Evolutionary conservation across 1,284 basidiomycete genomes (phyloP), one percentile per base, ranked within the genome.

Genomic region (Spongispora temasekensis): DNA sequence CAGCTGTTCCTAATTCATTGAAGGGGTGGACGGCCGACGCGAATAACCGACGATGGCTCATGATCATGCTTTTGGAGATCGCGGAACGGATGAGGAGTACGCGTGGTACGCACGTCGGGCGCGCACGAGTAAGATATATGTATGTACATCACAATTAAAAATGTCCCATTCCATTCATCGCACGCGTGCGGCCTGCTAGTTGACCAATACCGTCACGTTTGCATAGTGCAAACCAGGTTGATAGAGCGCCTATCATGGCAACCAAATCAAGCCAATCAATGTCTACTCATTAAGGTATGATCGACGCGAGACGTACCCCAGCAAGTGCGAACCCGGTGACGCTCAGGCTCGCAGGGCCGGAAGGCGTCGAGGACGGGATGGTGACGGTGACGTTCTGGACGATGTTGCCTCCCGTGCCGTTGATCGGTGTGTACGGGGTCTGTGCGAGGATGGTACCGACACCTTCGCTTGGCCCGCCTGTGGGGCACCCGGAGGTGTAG

Each of bases 121-220:
- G n/a, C n/a, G n/a, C n/a, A n/a, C n/a, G n/a, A n/a, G n/a, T n/a
- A n/a, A n/a, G n/a, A n/a, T n/a, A n/a, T n/a, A n/a, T n/a, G n/a
- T n/a, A n/a, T n/a, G n/a, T n/a, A n/a, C n/a, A n/a, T n/a, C n/a
- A n/a, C n/a, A n/a, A n/a, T n/a, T n/a, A n/a, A n/a, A n/a, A n/a
- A n/a, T n/a, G n/a, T 40, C 17, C 37, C 37, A n/a, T 40, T n/a
- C 37, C 19, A n/a, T n/a, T 89, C 88, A 4, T 44, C 28, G n/a
- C n/a, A n/a, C n/a, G n/a, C n/a, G n/a, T n/a, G n/a, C n/a, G n/a
- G n/a, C 44, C 23, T n/a, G 7, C 53, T 56, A 44, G 28, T 42
- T 23, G 35, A 57, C 55, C 17, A n/a, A 27, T 19, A 58, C 25
- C 5, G 56, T 58, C n/a, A 46, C 40, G 27, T 58, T 57, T 4